Evolutionary conservation across 139 green algal genomes (phyloP), one percentile per base, ranked within the genome.

Genomic region (Auxenochlorella pyrenoidosa): DNA sequence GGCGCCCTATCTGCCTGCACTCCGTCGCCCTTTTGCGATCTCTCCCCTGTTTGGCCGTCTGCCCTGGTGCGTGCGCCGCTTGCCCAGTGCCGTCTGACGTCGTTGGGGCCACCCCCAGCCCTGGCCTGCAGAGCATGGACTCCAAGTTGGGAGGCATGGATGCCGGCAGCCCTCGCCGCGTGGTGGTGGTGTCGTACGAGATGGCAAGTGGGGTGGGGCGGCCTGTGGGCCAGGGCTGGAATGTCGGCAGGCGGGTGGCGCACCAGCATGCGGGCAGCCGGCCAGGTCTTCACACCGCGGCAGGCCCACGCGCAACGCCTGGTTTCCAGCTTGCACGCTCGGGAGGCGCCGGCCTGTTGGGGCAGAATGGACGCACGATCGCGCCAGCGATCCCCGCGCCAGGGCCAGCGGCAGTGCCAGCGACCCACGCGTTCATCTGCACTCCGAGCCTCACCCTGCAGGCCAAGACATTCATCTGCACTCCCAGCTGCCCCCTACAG

Each of bases 401-500:
- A n/a, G n/a, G n/a, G n/a, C n/a, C n/a, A n/a, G n/a, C n/a, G n/a
- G n/a, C n/a, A n/a, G n/a, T 54, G 47, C 47, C 47, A 54, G 47
- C 47, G 47, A 6, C 47, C 10, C 47, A 10, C 47, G 47, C 47
- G n/a, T n/a, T n/a, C 15, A 63, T 13, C 54, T 24, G 16, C 54
- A 8, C 13, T 24, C 22, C 15, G 15, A 2, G 15, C 54, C 22
- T 22, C 54, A 2, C 22, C 60, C 30, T 76, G 44, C 16, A 75
- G 72, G 41, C 96, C 81, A 86, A 90, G 78, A 89, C n/a, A n/a
- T n/a, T n/a, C 15, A 63, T 13, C 54, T 24, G 16, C 54, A 8
- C 13, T 24, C 22, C 15, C 15, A 2, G 15, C 54, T 63, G 13
- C 54, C 15, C 22, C 60, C 30, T 76, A 36, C 16, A 75, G 72